Base-by-base conservation (phyloP, 306 rosid species). In the Erythrophleum fordii region DNA sequence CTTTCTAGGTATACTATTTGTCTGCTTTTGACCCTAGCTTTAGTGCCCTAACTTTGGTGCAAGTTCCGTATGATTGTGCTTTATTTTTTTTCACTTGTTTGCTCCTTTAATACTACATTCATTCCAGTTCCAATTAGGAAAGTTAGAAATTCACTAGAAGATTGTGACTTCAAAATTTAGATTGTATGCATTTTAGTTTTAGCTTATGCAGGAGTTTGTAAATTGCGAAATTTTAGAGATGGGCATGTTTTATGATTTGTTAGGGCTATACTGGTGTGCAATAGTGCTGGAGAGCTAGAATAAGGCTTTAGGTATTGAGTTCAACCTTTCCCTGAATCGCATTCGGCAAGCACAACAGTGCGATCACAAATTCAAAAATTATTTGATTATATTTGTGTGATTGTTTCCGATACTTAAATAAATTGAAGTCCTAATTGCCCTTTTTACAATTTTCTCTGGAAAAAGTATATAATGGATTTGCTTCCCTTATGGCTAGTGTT, bases 261-360 rank as follows among this genome's bases (percentile, higher is more conserved):
- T 41, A 69, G 48, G 84, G 51, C 34, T 55, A 34, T 73, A 22
- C 34, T 46, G 37, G 39, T 72, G 55, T 48, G 46, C 35, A 65
- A 64, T n/a, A 45, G 46, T 72, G 51, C n/a, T 76, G 77, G 28
- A 65, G 39, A 26, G 28, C 62, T 65, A 29, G 48, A 25, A 49
- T 69, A 69, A 74, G 65, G 71, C 66, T 48, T 77, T 77, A 55
- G 49, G 56, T 58, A 69, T n/a, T 67, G 39, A 10, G 3, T 85
- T 77, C 31, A 22, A 77, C 52, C 55, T 77, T 77, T 64, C 69
- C 29, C 25, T 12, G 31, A 23, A 56, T 56, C 16, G 29, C 31
- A 23, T 56, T 26, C 18, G 66, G 41, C n/a, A 5, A 51, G 51
- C 37, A 60, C 45, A 25, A 46, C 72, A 48, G 64, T 75, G 81